These are phyloP conservation scores for Hemileia vastatrix DNA, from an alignment of 1,284 basidiomycete species.

Conservation along the genomic window DNA sequence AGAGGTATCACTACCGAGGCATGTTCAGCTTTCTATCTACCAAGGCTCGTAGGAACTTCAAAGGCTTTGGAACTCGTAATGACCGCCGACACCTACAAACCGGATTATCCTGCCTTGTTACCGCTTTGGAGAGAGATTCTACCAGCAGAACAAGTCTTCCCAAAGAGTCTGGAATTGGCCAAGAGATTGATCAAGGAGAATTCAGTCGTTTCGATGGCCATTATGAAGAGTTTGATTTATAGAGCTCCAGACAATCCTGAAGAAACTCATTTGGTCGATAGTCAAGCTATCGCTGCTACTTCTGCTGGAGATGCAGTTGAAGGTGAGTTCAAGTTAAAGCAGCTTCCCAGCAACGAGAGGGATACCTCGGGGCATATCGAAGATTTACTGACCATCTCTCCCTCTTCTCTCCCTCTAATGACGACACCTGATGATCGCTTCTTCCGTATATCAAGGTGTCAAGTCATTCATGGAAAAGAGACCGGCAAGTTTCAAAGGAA, in stretches of 20 bases:
- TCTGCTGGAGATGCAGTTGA: slow-evolving; percentile 29
- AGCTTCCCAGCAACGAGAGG: background rate
- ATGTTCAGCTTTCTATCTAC: slow-evolving; percentile 29
- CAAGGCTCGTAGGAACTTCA: slow-evolving; percentile 28
- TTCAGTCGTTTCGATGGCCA: slow-evolving; percentile 31
- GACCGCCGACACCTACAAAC: slow-evolving; percentile 29
- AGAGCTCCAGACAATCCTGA: slow-evolving; percentile 27
- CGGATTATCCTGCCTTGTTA: slow-evolving; percentile 23
- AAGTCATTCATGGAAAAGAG: too few relatives aligned
- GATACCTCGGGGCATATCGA: background rate
- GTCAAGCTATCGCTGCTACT: slow-evolving; percentile 30
- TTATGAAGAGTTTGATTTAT: slow-evolving; percentile 34
- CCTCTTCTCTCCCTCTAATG: background rate
- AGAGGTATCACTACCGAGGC: slow-evolving; percentile 36
- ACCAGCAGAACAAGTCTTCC: slow-evolving; percentile 27
- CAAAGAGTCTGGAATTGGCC: slow-evolving; percentile 27
- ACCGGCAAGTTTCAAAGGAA: too few relatives aligned
- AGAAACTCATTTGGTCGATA: slow-evolving; percentile 32
- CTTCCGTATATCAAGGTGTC: too few relatives aligned
- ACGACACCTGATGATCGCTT: background rate
- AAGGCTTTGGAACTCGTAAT: slow-evolving; percentile 33
- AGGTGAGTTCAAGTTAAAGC: slow-evolving; percentile 1
- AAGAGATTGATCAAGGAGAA: slow-evolving; percentile 28
- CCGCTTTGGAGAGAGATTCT: slow-evolving; percentile 25
- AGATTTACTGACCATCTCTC: background rate